Evolutionary conservation across 2,329 filamentous ascomycete species (phyloP).

Genomic region (Tricladium varicosporioides): DNA sequence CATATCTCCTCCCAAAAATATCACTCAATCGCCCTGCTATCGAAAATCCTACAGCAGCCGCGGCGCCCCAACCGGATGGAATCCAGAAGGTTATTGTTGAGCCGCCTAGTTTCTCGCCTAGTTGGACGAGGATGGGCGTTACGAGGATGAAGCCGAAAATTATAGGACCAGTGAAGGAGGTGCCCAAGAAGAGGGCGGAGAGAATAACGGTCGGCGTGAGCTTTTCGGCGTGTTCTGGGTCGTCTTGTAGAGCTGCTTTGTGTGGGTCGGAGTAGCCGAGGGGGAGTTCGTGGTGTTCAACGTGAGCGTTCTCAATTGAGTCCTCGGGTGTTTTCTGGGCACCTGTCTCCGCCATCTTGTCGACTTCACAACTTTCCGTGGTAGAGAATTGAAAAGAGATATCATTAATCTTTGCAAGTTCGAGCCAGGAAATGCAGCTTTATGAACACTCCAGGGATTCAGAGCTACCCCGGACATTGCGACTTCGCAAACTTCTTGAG

Average conservation of each 20-base stretch:
- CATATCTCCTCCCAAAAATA: constrained; percentile 43
- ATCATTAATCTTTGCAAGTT: no score
- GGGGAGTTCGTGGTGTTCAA: constrained; percentile 10
- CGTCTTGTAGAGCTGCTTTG: constrained; percentile 17
- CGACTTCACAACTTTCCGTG: no score
- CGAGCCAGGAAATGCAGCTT: no score
- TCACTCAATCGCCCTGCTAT: constrained; percentile 43
- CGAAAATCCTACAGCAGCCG: constrained; percentile 38
- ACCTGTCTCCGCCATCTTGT: constrained; percentile 9
- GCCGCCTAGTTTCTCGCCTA: constrained; percentile 18
- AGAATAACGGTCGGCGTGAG: constrained; percentile 14
- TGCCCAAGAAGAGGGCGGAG: constrained; percentile 20
- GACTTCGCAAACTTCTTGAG: no score
- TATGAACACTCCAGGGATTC: no score
- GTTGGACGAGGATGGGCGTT: constrained; percentile 28
- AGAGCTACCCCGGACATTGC: no score
- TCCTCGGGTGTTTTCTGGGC: background rate
- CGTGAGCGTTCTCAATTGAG: background rate
- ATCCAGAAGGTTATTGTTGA: constrained; percentile 20
- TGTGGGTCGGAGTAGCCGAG: constrained; percentile 17
- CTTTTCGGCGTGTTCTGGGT: constrained; percentile 19
- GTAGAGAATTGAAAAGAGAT: no score
- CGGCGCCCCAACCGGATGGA: constrained; percentile 36
- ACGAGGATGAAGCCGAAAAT: constrained; percentile 27
- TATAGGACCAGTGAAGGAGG: constrained; percentile 20